Evolutionary conservation across 768 basidiomycete genomes (phyloP).

Genomic region (Tylopilus felleus): DNA sequence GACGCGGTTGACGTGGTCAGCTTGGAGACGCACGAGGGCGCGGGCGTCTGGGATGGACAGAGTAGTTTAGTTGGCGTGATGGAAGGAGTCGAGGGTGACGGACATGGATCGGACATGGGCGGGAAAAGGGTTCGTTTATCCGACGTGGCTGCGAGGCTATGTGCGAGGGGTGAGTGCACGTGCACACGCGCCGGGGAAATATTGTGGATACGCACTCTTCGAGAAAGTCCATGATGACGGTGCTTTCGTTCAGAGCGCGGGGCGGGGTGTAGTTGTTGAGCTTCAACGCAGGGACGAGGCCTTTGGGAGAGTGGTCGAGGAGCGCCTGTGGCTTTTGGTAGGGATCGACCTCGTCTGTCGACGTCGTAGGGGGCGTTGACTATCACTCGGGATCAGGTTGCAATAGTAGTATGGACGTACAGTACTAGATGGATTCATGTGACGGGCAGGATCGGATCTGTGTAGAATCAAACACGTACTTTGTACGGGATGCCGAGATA

Average conservation of each 20-base stretch:
- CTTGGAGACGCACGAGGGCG: constrained; percentile 62
- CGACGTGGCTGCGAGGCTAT: constrained; percentile 44
- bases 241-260: constrained; percentile 72
- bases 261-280: constrained; percentile 53
- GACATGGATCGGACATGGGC: constrained; percentile 56
- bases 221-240: constrained; percentile 73
- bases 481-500: constrained; percentile 68
- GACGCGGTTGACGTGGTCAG: constrained; percentile 61
- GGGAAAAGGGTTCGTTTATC: constrained; percentile 56
- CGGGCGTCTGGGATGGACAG: constrained; percentile 49
- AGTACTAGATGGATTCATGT: constrained; percentile 30
- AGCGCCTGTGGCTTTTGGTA: constrained; percentile 80
- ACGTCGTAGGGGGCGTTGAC: background rate
- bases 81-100: constrained; percentile 13
- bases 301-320: constrained; percentile 78
- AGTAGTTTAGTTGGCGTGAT: too few relatives aligned
- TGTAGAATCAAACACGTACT: constrained; percentile 35
- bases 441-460: background rate
- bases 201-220: constrained; percentile 54
- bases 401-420: constrained; percentile 28
- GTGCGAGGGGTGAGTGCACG: background rate
- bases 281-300: constrained; percentile 70
- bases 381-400: background rate
- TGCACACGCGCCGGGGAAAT: too few relatives aligned
- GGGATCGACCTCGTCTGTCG: constrained; percentile 72